These are phyloP conservation scores for Pestalotiopsis fici DNA, from an alignment of 2,329 filamentous ascomycete genomes.

Conservation along the genomic window DNA sequence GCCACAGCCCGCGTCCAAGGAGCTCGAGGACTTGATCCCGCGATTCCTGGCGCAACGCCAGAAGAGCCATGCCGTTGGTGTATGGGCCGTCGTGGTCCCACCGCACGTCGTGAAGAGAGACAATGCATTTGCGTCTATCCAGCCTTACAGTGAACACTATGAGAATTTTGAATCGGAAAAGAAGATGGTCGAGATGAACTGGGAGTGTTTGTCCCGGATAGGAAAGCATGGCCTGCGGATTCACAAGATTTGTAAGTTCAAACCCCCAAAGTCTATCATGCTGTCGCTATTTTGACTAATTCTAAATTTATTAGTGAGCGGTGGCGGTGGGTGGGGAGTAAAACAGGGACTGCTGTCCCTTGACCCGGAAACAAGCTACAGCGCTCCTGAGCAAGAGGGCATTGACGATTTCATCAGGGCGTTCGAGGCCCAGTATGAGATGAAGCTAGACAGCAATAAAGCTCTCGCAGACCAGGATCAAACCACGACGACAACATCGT, in stretches of 20 bases:
- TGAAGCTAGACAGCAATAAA: neutral
- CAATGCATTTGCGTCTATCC: slow-evolving; percentile 19
- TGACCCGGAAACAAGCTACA: slow-evolving; percentile 65
- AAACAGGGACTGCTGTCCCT: slow-evolving; percentile 79
- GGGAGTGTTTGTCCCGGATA: slow-evolving; percentile 32
- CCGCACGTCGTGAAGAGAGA: slow-evolving; percentile 22
- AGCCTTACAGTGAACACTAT: slow-evolving; percentile 21
- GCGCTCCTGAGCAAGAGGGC: slow-evolving; percentile 49
- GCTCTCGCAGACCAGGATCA: no score
- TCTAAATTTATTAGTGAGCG: slow-evolving; percentile 60
- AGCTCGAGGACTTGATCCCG: slow-evolving; percentile 68
- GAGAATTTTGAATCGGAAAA: slow-evolving; percentile 24
- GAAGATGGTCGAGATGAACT: slow-evolving; percentile 20
- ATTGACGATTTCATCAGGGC: slow-evolving; percentile 55
- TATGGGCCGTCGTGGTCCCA: slow-evolving; percentile 74
- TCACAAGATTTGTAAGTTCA: slow-evolving; percentile 47
- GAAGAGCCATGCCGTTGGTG: slow-evolving; percentile 48
- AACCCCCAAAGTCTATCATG: no score
- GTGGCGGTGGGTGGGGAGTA: slow-evolving; percentile 81
- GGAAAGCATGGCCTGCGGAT: slow-evolving; percentile 40
- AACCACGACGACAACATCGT: no score
- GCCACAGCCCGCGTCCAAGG: slow-evolving; percentile 64
- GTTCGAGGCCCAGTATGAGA: slow-evolving; percentile 37
- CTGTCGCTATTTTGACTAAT: neutral
- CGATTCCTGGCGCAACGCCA: slow-evolving; percentile 50